Base-by-base conservation (phyloP, 257 asterid genomes). In the Paulownia fortunei region DNA sequence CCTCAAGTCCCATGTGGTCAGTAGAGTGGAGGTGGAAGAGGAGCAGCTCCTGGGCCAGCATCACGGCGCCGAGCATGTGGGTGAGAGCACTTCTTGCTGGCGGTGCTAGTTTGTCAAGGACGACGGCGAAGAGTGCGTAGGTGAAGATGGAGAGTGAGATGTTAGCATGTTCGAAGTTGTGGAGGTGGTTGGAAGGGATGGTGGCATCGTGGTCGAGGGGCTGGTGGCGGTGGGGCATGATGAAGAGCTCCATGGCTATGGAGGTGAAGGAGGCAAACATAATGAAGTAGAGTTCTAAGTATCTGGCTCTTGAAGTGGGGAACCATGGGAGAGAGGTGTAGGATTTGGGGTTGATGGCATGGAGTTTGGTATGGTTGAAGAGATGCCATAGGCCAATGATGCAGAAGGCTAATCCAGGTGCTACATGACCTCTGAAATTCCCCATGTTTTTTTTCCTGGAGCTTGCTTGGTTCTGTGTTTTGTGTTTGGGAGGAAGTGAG, bases 151-250 rank as follows among this genome's bases (percentile, higher is more conserved):
- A 15, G 24, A 62, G 47, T 8, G 69, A 62, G 24, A 62, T 62
- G 23, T 37, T 62, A 5, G 69, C 69, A 36, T 62, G 69, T 23
- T 62, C 69, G 13, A 62, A 34, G 47, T 62, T 62, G 69, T 62
- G 69, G 69, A 62, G 69, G 69, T 62, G 69, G 69, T 62, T 62
- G 47, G 69, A 32, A 21, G 69, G 69, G 47, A 32, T 62, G 47
- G 69, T 32, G 15, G 26, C 69, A n/a, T 62, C 69, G 12, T 27
- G 60, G 60, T 54, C 60, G 60, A 54, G 60, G 60, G 60, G 60
- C 26, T 54, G 60, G 27, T 62, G 69, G 47, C 21, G 47, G 69
- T 62, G 69, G 69, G 69, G 69, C 69, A 34, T 32, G 21, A 62
- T 62, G 69, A 62, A 62, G 47, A 62, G 69, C 47, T 62, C 69